Conservation (phyloP, 108 stramenopile genomes). For the Cyclotella cryptica region DNA sequence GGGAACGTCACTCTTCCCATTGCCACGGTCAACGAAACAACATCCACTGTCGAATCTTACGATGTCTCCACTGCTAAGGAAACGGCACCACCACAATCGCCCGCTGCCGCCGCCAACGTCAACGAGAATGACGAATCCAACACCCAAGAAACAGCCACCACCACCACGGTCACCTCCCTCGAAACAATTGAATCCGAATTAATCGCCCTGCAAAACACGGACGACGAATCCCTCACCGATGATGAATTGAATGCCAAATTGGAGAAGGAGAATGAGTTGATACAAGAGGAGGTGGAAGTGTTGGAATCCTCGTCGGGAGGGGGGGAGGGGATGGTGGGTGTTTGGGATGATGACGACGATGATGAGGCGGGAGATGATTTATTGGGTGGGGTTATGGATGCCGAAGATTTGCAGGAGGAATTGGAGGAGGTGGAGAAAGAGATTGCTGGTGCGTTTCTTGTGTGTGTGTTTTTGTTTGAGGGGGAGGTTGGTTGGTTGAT, state of each 20-base stretch:
- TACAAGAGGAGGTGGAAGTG: neutral
- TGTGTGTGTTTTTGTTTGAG: neutral
- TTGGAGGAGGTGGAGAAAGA: slow-evolving; percentile 25
- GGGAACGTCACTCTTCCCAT: too few relatives aligned
- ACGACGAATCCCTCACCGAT: neutral
- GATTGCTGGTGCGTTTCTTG: slow-evolving; percentile 27
- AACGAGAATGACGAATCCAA: neutral
- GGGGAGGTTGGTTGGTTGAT: neutral
- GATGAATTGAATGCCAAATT: neutral
- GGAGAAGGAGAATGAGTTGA: neutral
- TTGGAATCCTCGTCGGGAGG: neutral
- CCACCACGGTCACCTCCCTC: neutral
- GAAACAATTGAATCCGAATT: neutral
- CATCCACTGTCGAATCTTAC: too few relatives aligned
- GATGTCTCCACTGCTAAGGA: too few relatives aligned
- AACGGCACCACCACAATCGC: too few relatives aligned
- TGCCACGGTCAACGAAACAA: too few relatives aligned
- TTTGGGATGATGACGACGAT: neutral
- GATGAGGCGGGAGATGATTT: neutral
- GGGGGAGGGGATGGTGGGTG: neutral
- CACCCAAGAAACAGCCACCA: neutral
- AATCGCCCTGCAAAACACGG: neutral
- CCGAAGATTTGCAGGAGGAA: slow-evolving; percentile 23
- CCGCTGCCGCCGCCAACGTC: too few relatives aligned
- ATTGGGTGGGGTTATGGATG: neutral